These are phyloP conservation scores for Xylaria sp. DNA, from an alignment of 2,329 filamentous ascomycete species.

Conservation along the genomic window DNA sequence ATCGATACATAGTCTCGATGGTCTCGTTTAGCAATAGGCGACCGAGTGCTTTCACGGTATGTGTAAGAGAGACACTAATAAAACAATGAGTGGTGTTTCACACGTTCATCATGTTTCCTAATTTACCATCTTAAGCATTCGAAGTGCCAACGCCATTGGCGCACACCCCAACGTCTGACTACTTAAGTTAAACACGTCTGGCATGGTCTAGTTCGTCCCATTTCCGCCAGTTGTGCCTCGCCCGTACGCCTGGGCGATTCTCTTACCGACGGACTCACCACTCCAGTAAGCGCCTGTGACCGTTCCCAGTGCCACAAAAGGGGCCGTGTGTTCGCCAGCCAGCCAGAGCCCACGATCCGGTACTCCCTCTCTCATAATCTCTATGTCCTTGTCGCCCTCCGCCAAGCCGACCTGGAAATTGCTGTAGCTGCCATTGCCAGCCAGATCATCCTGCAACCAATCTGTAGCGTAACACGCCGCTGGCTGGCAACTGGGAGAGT, in stretches of 20 bases:
- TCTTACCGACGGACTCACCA: constrained; percentile 79
- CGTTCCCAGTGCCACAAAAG: constrained; percentile 89
- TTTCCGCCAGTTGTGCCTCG: constrained; percentile 39
- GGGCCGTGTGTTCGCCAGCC: constrained; percentile 89
- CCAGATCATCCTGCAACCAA: constrained; percentile 82
- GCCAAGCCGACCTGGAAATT: constrained; percentile 85
- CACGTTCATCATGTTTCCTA: too few relatives aligned
- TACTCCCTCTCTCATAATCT: constrained; percentile 69
- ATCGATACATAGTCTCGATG: too few relatives aligned
- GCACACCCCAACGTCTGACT: constrained; percentile 1
- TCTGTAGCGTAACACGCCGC: constrained; percentile 73
- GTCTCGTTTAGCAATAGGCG: too few relatives aligned
- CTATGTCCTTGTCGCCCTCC: constrained; percentile 77
- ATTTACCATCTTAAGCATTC: too few relatives aligned
- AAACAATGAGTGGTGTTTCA: too few relatives aligned
- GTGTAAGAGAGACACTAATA: too few relatives aligned
- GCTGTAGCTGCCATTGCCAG: constrained; percentile 83
- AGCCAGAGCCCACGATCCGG: constrained; percentile 81
- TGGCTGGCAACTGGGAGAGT: constrained; percentile 69
- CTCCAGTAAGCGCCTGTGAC: constrained; percentile 93
- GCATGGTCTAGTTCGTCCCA: constrained; percentile 22
- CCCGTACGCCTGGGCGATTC: constrained; percentile 68
- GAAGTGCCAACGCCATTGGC: background rate
- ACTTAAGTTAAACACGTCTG: background rate
- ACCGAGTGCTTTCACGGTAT: too few relatives aligned